Base-by-base conservation (phyloP, 208 protist species). In the Wallacemonas rigidus region DNA sequence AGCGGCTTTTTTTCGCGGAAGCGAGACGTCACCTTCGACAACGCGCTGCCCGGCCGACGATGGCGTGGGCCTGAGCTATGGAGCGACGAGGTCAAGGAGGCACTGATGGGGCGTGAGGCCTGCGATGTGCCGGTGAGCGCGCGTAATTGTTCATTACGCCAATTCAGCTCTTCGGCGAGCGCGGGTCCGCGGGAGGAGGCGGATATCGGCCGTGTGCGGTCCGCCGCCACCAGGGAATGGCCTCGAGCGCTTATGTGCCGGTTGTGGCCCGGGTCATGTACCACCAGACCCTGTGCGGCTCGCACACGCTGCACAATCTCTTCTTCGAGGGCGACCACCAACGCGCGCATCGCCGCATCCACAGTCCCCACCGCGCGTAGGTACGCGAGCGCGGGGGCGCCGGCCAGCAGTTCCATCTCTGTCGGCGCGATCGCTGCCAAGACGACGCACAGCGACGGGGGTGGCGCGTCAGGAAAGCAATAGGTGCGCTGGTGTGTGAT, bases 391-490 rank as follows among this genome's bases (percentile, higher is more conserved):
- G 83, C 68, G 26, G 80, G 61, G 17, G 67, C 62, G 35, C 76
- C 74, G 48, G 51, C 82, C 43, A 93, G 45, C 2, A 51, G 35
- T 35, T 79, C 63, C 78, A 90, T 67, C 61, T 68, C 63, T 0
- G 57, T 17, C 17, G 88, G 85, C 45, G 73, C 85, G 11, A 93
- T 55, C 12, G 79, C 72, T 0, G 85, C 79, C 12, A 93, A 76
- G 35, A 87, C 39, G 47, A 90, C 85, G 63, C 72, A 79, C 64
- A 88, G 65, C 67, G 85, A 82, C 44, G 87, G 87, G 44, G 77
- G 72, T 60, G 73, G 74, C 3, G 62, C 62, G 2, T 53, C 38
- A 8, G 74, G 74, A 15, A 75, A 75, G 39, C 56, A 58, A 7
- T 75, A 43, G 11, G 44, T 43, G 43, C 15, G 39, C 38, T 47